Evolutionary conservation across 75 land plant genomes (phyloP).

Genomic region (Cunninghamia lanceolata): DNA sequence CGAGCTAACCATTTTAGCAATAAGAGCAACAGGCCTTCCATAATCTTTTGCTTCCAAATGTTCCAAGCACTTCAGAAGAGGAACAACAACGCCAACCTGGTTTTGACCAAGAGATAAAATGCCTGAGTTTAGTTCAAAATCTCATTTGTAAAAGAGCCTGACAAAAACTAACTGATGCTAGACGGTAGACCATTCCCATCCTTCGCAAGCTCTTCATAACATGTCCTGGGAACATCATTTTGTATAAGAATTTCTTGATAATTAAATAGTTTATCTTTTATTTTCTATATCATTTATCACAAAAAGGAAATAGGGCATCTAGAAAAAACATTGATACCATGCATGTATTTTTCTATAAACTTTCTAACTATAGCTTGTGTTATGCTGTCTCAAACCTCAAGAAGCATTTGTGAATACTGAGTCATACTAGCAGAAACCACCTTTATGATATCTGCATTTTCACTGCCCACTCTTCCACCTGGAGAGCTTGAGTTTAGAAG

Average conservation of each 20-base stretch:
- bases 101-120: background rate
- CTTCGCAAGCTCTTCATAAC: background rate
- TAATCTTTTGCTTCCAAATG: slow-evolving; percentile 59
- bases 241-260: background rate
- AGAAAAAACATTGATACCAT: background rate
- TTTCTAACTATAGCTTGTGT: slow-evolving; percentile 2
- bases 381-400: slow-evolving; percentile 57
- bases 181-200: background rate
- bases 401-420: slow-evolving; percentile 69
- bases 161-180: background rate
- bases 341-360: background rate
- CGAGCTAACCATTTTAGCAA: slow-evolving; percentile 75
- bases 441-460: slow-evolving; percentile 59
- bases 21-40: slow-evolving; percentile 72
- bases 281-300: background rate
- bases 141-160: background rate
- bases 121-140: slow-evolving; percentile 4
- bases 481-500: slow-evolving; percentile 67
- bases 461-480: slow-evolving; percentile 52
- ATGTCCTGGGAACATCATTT: background rate
- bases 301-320: background rate
- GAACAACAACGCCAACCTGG: slow-evolving; percentile 64
- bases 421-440: slow-evolving; percentile 66
- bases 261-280: background rate
- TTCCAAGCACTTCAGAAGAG: slow-evolving; percentile 71